These are phyloP conservation scores for Xylaria sp. DNA, from an alignment of 2,329 filamentous ascomycete species.

Conservation along the genomic window DNA sequence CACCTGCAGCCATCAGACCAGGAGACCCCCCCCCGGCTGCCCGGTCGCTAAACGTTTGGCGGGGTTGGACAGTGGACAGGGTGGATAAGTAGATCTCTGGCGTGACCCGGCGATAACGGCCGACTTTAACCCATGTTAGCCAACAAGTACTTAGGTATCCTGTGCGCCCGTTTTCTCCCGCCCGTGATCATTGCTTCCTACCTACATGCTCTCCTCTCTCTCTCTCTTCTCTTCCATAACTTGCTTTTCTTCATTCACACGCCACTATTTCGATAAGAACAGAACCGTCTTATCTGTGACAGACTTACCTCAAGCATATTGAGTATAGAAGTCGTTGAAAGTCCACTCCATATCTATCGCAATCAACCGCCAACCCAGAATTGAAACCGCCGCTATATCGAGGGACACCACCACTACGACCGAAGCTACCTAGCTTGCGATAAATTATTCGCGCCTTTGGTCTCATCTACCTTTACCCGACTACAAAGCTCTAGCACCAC, in stretches of 20 bases:
- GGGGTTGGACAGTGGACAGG: background rate
- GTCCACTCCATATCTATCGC: background rate
- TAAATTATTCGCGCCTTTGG: slow-evolving; percentile 11
- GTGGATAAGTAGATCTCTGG: slow-evolving; percentile 1
- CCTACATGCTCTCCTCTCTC: background rate
- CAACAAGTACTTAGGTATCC: slow-evolving; percentile 22
- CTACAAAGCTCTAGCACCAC: background rate
- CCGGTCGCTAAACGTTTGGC: slow-evolving; percentile 4
- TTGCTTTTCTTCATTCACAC: background rate
- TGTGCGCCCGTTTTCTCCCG: slow-evolving; percentile 21
- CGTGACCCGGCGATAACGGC: slow-evolving; percentile 27
- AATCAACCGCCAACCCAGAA: too few relatives aligned
- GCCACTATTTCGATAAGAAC: slow-evolving; percentile 1
- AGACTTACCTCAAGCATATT: slow-evolving; percentile 9
- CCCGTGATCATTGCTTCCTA: background rate
- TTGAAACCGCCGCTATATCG: background rate
- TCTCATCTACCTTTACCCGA: background rate
- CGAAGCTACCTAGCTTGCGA: slow-evolving; percentile 8
- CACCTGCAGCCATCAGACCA: slow-evolving; percentile 1
- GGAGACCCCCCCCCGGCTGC: slow-evolving; percentile 7
- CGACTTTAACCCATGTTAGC: background rate
- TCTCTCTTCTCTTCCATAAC: too few relatives aligned
- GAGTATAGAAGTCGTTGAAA: background rate
- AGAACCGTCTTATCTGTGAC: background rate
- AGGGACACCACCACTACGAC: background rate